A percentile compares a stretch with the other conserved stretches of the same genome.
phyloP scores from a whole-genome alignment of 2,329 filamentous ascomycete species.

The Cladophialophora psammophila region DNA sequence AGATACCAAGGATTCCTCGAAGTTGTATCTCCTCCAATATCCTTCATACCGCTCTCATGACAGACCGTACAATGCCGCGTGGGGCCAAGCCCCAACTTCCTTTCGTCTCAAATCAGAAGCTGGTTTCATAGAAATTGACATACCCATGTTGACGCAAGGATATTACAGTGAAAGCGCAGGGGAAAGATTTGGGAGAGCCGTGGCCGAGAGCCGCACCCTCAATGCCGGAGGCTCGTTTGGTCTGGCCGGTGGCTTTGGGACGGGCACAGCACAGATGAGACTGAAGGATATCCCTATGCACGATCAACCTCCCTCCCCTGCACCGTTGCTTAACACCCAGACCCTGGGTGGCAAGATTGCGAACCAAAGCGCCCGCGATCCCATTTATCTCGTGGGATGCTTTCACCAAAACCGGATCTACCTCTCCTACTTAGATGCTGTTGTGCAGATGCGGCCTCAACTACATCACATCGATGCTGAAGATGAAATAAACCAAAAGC shows the following conservation, averaged over 20 bases:
- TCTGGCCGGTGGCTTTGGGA: conserved; percentile 75
- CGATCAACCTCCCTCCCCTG: conserved; percentile 72
- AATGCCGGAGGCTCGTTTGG: conserved; percentile 73
- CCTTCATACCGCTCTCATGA: conserved; percentile 73
- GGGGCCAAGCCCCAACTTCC: conserved; percentile 67
- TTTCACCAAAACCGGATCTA: conserved; percentile 85
- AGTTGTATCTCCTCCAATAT: conserved; percentile 82
- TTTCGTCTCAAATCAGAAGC: conserved; percentile 82
- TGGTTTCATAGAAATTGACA: conserved; percentile 89
- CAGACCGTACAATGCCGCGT: conserved; percentile 66
- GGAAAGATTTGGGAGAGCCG: conserved; percentile 78
- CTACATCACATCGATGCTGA: conserved; percentile 91
- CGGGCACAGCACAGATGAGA: conserved; percentile 53
- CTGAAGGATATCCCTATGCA: conserved; percentile 54
- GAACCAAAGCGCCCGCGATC: conserved; percentile 72
- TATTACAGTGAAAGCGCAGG: conserved; percentile 88
- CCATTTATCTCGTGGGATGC: conserved; percentile 86
- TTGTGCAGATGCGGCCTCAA: conserved; percentile 89
- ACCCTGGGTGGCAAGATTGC: conserved; percentile 84
- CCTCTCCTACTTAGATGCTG: conserved; percentile 80
- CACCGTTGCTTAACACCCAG: conserved; percentile 77
- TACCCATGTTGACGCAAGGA: conserved; percentile 75
- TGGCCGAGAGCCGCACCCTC: conserved; percentile 62
- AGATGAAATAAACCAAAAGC: conserved; percentile 71
- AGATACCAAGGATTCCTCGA: conserved; percentile 12